These are phyloP conservation scores for Selenicereus undatus DNA, from an alignment of 148 eudicot species.

Conservation along the genomic window DNA sequence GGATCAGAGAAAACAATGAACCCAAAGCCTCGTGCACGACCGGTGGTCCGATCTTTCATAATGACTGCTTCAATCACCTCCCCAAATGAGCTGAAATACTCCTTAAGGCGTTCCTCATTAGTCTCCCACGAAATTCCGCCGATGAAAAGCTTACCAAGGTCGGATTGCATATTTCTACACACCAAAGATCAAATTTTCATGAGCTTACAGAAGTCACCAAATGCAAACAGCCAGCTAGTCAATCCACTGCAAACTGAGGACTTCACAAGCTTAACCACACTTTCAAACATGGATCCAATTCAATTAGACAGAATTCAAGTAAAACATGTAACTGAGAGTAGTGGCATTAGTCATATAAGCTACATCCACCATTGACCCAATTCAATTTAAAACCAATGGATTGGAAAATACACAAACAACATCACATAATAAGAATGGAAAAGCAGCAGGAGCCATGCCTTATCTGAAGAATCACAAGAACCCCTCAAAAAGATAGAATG, in stretches of 20 bases:
- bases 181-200: conserved; percentile 15
- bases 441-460: conserved; percentile 10
- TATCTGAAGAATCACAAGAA: conserved; percentile 26
- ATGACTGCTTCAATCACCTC: conserved; percentile 80
- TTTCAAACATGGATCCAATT: conserved; percentile 15
- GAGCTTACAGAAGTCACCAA: conserved; percentile 12
- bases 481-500: conserved; percentile 19
- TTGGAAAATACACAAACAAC: conserved; percentile 7
- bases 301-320: conserved; percentile 17
- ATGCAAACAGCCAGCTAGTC: background rate
- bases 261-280: background rate
- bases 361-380: conserved; percentile 25
- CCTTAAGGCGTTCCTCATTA: conserved; percentile 71
- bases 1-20: conserved; percentile 78
- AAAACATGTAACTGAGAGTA: background rate
- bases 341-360: conserved; percentile 12
- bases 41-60: conserved; percentile 83
- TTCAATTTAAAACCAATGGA: conserved; percentile 12
- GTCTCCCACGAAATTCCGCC: conserved; percentile 96
- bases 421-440: background rate
- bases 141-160: conserved; percentile 74
- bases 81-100: conserved; percentile 64
- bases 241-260: background rate
- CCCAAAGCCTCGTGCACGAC: conserved; percentile 93
- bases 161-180: conserved; percentile 67